A percentile compares a stretch with the other conserved stretches of the same genome.
phyloP scores from a whole-genome alignment of 306 rosid genomes.

The Vicia sativa region DNA sequence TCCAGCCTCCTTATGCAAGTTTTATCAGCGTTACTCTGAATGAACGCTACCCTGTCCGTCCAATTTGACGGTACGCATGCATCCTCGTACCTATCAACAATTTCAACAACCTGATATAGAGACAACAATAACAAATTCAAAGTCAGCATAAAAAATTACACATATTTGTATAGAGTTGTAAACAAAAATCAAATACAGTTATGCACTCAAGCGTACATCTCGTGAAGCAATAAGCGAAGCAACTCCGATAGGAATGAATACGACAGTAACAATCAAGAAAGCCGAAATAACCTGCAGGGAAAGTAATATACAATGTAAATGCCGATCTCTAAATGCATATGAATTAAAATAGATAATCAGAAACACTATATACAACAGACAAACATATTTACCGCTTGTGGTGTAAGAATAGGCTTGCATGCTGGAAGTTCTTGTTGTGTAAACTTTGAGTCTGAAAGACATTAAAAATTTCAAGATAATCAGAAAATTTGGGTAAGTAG shows the following conservation, averaged over 20 bases:
- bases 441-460: constrained; percentile 77
- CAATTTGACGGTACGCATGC: constrained; percentile 51
- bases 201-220: constrained; percentile 57
- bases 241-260: constrained; percentile 92
- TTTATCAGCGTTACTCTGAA: constrained; percentile 53
- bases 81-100: constrained; percentile 73
- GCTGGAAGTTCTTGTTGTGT: constrained; percentile 99
- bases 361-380: constrained; percentile 22
- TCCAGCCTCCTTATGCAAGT: constrained; percentile 51
- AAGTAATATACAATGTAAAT: constrained; percentile 17
- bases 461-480: constrained; percentile 23
- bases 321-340: constrained; percentile 7
- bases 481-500: constrained; percentile 25
- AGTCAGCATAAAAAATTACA: constrained; percentile 36
- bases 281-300: constrained; percentile 82
- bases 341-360: constrained; percentile 5
- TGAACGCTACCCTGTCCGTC: constrained; percentile 55
- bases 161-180: constrained; percentile 28
- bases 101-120: constrained; percentile 76
- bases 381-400: constrained; percentile 63
- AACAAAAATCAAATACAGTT: constrained; percentile 28
- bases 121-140: constrained; percentile 17
- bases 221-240: constrained; percentile 79
- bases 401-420: constrained; percentile 97
- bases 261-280: constrained; percentile 73